phyloP scores from a whole-genome alignment of 192 early-diverging fungal genomes.

The Funneliformis mosseae region DNA sequence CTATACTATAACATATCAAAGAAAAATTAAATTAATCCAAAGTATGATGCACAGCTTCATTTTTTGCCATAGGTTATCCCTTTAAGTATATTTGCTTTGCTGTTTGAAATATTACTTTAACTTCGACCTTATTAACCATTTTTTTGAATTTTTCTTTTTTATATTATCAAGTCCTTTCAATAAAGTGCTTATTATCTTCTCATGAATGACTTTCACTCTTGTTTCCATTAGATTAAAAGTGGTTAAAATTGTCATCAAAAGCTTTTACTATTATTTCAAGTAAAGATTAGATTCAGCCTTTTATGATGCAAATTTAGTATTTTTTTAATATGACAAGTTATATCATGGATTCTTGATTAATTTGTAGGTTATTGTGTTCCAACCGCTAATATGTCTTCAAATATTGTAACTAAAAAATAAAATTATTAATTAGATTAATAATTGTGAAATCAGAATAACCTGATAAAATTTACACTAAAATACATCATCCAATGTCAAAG shows the following conservation, averaged over 20 bases:
- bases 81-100: conserved; percentile 23
- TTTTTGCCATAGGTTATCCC: conserved; percentile 4
- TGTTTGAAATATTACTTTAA: conserved; percentile 64
- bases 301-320: conserved; percentile 64
- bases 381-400: conserved; percentile 68
- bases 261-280: conserved; percentile 76
- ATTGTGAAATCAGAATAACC: too few relatives aligned
- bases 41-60: conserved; percentile 8
- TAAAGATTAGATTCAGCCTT: conserved; percentile 81
- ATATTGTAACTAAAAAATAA: conserved; percentile 39
- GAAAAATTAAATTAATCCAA: not conserved
- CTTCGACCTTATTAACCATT: conserved; percentile 82
- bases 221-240: conserved; percentile 86
- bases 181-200: conserved; percentile 70
- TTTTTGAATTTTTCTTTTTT: conserved; percentile 88
- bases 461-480: conserved; percentile 58
- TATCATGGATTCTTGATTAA: conserved; percentile 75
- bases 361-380: conserved; percentile 94
- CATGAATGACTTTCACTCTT: conserved; percentile 83
- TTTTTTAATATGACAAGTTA: conserved; percentile 75
- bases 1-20: not conserved
- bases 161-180: conserved; percentile 86
- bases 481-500: conserved; percentile 80
- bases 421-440: not conserved
- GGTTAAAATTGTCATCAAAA: conserved; percentile 81